phyloP scores from a whole-genome alignment of 1,284 basidiomycete genomes.

The Gymnopus androsaceus region DNA sequence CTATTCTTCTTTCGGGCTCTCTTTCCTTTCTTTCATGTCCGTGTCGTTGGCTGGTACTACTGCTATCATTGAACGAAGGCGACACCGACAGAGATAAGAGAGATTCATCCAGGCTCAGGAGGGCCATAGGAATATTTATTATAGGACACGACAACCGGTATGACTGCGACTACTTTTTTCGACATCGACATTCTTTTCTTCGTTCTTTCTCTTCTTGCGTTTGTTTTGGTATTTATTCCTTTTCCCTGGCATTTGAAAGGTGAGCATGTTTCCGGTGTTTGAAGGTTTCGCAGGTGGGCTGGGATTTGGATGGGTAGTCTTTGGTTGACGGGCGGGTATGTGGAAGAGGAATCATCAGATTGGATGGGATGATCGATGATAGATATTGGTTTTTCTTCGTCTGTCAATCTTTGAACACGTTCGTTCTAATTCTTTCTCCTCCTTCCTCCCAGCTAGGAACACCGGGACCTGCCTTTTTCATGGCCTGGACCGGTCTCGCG shows the following conservation, averaged over 20 bases:
- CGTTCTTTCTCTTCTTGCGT: constrained; percentile 7
- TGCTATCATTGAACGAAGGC: no score
- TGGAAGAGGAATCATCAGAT: not conserved
- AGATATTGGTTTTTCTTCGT: not conserved
- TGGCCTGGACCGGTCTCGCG: constrained; percentile 12
- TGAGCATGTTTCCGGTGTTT: not conserved
- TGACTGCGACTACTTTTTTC: not conserved
- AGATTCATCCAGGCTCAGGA: no score
- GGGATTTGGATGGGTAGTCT: not conserved
- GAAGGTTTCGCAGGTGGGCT: not conserved
- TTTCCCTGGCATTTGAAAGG: constrained; percentile 13
- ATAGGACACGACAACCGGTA: not conserved
- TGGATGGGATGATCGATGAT: not conserved
- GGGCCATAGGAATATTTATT: no score
- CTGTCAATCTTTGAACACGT: not conserved
- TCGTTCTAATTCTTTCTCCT: not conserved
- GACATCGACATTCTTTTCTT: constrained; percentile 12
- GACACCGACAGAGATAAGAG: no score
- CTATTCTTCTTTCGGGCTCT: no score
- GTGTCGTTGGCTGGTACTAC: no score
- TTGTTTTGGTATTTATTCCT: constrained; percentile 12
- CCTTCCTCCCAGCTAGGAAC: constrained; percentile 5
- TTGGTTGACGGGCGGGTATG: not conserved
- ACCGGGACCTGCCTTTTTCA: constrained; percentile 13
- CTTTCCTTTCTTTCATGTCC: no score